phyloP scores from a whole-genome alignment of 139 green algal species.

The Chlamydomonas schloesseri region DNA sequence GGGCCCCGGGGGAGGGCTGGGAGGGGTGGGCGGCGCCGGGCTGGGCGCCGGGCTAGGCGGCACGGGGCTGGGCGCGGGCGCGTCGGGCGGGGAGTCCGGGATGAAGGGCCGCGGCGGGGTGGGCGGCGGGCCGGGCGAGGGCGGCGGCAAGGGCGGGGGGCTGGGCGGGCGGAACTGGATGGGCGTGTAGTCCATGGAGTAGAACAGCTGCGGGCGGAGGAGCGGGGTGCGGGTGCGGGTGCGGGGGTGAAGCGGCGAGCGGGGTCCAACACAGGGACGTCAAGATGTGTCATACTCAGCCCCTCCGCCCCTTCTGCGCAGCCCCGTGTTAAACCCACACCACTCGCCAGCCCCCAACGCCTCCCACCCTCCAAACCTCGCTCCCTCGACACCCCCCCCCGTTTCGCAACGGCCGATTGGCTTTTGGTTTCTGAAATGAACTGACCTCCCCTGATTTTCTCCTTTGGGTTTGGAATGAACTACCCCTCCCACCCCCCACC shows the following conservation, averaged over 20 bases:
- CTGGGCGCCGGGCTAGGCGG: neutral
- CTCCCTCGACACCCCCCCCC: too few relatives aligned
- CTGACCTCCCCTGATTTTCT: too few relatives aligned
- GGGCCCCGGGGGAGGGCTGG: too few relatives aligned
- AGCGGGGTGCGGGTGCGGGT: neutral
- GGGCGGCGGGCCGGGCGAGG: neutral
- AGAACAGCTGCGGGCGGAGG: neutral
- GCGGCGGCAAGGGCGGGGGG: constrained; percentile 7
- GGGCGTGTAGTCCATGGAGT: neutral
- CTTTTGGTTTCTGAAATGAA: too few relatives aligned
- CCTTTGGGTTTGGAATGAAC: too few relatives aligned
- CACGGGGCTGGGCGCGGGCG: neutral
- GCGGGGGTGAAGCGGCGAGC: neutral
- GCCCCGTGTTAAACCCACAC: neutral
- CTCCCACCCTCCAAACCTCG: too few relatives aligned
- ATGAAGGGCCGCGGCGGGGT: neutral
- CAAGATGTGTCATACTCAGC: too few relatives aligned
- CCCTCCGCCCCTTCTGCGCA: too few relatives aligned
- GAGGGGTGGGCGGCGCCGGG: neutral
- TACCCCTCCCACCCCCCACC: too few relatives aligned
- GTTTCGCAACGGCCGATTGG: too few relatives aligned
- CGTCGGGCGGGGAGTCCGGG: neutral
- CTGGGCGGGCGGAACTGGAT: constrained; percentile 8
- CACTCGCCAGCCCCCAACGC: neutral
- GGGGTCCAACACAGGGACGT: too few relatives aligned